Evolutionary conservation across 1,284 basidiomycete genomes (phyloP), one percentile per base, ranked within the genome.

Genomic region (Rhodotorula sp.): DNA sequence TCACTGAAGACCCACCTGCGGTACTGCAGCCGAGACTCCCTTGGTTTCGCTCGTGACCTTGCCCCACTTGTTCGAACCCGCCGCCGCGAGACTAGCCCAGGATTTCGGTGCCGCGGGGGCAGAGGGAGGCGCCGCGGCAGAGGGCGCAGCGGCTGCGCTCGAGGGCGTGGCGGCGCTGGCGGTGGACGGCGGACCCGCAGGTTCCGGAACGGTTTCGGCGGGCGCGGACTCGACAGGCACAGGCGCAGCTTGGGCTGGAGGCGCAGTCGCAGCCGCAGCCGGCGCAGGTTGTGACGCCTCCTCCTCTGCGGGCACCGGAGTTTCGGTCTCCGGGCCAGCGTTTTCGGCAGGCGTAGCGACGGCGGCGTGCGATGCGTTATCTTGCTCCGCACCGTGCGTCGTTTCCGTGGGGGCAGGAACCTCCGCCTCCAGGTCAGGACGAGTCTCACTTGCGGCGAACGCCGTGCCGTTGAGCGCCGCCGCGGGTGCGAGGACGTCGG

Each of bases 1-100:
- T 30, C 17, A n/a, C 10, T 30, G 20, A 5, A 4, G 7, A 61
- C 69, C 45, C 24, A 71, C 71, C 20, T 56, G 54, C 22, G 64
- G 30, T 33, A 69, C 57, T 3, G 67, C 65, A 6, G 69, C 37
- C 14, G 72, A 73, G 18, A 68, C 64, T 6, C 69, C 69, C 64
- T 68, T 72, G 33, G 6, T 55, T 24, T 60, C 57, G n/a, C 54
- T 65, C 24, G 61, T 49, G 46, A 60, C 29, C 8, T 59, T 66
- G 22, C 90, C 90, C 91, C 91, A 93, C 78, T 89, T 88, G 79
- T 86, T 88, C 46, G 86, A 82, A 77, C 90, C 89, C 30, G 89
- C 81, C 49, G 93, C 92, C 64, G 93, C 94, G 61, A 95, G 87
- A 70, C 89, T 90, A 0, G 94, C 94, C 94, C 93, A 96, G 0